Evolutionary conservation across 1,284 basidiomycete genomes (phyloP).

Genomic region (Crepidotus sp.): DNA sequence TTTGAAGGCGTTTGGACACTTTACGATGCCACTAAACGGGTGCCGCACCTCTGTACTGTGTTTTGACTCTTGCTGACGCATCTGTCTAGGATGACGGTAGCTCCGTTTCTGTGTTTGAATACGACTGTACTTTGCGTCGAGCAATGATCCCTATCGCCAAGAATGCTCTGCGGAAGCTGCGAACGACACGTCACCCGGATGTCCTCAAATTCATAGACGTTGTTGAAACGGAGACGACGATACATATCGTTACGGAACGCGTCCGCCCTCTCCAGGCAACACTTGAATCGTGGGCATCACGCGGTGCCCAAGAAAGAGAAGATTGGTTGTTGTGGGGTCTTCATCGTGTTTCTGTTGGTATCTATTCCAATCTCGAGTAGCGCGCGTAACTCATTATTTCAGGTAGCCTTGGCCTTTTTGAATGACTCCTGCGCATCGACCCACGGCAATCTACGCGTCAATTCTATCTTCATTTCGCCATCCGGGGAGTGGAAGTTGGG

Average conservation of each 20-base stretch:
- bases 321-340: constrained; percentile 95
- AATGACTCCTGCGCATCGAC: constrained; percentile 82
- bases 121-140: constrained; percentile 60
- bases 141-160: constrained; percentile 73
- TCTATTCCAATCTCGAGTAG: neutral
- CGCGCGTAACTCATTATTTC: constrained; percentile 17
- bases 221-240: constrained; percentile 77
- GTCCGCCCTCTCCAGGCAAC: constrained; percentile 71
- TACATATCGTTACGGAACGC: constrained; percentile 94
- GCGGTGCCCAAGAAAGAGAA: constrained; percentile 56
- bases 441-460: constrained; percentile 78
- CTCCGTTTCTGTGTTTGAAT: constrained; percentile 83
- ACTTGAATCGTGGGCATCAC: constrained; percentile 56
- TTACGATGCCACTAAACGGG: constrained; percentile 83
- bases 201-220: constrained; percentile 93
- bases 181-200: constrained; percentile 91
- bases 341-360: constrained; percentile 71
- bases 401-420: constrained; percentile 88
- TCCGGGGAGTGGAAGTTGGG: constrained; percentile 96
- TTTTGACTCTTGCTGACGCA: neutral
- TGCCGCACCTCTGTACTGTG: constrained; percentile 29
- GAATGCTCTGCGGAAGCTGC: constrained; percentile 86
- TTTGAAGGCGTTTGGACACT: constrained; percentile 80
- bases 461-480: constrained; percentile 81
- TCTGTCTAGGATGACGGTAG: constrained; percentile 73